Percentiles rank a stretch among this genome's conserved stretches.
phyloP scores from a whole-genome alignment of 116 monocot species.

The Trichopus zeylanicus region DNA sequence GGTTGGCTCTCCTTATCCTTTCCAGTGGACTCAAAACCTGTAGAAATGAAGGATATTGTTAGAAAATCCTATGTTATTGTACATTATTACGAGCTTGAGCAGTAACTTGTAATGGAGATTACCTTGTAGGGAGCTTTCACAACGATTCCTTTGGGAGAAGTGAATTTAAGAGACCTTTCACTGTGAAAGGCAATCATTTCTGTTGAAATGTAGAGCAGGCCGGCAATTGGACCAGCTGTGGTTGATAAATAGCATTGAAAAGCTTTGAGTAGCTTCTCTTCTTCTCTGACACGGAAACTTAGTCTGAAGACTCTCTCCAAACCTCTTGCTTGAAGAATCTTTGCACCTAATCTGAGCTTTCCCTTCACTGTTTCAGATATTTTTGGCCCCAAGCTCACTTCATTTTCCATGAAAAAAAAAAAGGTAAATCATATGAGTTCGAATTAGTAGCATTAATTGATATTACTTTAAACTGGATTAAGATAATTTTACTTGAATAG shows the following conservation, averaged over 20 bases:
- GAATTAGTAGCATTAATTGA: background rate
- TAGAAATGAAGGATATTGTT: background rate
- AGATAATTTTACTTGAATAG: background rate
- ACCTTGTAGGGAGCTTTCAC: constrained; percentile 27
- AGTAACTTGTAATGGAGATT: background rate
- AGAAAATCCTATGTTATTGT: background rate
- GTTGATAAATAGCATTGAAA: constrained; percentile 36
- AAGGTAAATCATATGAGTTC: background rate
- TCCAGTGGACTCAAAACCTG: constrained; percentile 38
- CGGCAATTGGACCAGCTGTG: constrained; percentile 15
- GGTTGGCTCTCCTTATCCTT: constrained; percentile 33
- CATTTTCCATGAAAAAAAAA: background rate
- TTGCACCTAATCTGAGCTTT: constrained; percentile 61
- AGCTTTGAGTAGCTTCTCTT: constrained; percentile 40
- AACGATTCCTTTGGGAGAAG: constrained; percentile 18
- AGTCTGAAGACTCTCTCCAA: constrained; percentile 52
- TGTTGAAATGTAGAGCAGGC: constrained; percentile 53
- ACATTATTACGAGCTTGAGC: background rate
- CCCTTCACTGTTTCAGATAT: constrained; percentile 61
- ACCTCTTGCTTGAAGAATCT: constrained; percentile 68
- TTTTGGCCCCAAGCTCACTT: constrained; percentile 23
- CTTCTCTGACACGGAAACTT: constrained; percentile 25
- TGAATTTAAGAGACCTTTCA: constrained; percentile 36
- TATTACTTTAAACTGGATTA: background rate
- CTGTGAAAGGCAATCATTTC: constrained; percentile 77